phyloP scores from a whole-genome alignment of 2,329 filamentous ascomycete species.

The Exophiala bonariae region DNA sequence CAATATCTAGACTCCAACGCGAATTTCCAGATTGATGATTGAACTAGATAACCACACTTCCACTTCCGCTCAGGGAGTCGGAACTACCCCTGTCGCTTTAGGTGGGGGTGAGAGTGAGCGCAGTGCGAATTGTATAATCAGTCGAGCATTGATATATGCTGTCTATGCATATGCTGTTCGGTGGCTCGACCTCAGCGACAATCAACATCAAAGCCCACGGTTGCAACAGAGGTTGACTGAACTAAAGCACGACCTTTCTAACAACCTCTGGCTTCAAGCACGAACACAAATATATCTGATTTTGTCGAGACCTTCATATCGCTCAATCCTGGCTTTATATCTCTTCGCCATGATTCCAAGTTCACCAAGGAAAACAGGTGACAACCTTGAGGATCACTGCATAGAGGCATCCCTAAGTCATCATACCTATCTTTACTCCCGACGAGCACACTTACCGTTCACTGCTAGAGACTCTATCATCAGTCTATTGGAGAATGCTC shows the following conservation, averaged over 20 bases:
- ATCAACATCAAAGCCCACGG: background rate
- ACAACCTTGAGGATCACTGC: constrained; percentile 2
- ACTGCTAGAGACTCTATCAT: background rate
- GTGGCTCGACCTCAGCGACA: constrained; percentile 2
- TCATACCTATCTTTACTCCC: constrained; percentile 2
- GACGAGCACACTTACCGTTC: background rate
- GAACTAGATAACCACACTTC: constrained; percentile 1
- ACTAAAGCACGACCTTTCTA: background rate
- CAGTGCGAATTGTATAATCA: background rate
- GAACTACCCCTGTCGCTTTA: background rate
- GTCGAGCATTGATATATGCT: constrained; percentile 3
- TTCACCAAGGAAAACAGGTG: background rate
- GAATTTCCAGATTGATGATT: constrained; percentile 6
- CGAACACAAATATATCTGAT: constrained; percentile 2
- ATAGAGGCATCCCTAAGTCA: constrained; percentile 5
- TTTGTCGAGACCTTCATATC: constrained; percentile 5
- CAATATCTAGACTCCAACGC: constrained; percentile 2
- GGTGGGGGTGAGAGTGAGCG: background rate
- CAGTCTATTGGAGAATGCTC: background rate
- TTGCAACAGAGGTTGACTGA: background rate
- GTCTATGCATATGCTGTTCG: constrained; percentile 7
- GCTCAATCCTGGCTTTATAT: constrained; percentile 4
- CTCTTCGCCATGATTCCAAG: constrained; percentile 7
- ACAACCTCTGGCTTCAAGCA: background rate
- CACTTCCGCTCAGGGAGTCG: background rate